Conservation (phyloP, 1,139 yeast genomes). For the Kodamaea anthophila region DNA sequence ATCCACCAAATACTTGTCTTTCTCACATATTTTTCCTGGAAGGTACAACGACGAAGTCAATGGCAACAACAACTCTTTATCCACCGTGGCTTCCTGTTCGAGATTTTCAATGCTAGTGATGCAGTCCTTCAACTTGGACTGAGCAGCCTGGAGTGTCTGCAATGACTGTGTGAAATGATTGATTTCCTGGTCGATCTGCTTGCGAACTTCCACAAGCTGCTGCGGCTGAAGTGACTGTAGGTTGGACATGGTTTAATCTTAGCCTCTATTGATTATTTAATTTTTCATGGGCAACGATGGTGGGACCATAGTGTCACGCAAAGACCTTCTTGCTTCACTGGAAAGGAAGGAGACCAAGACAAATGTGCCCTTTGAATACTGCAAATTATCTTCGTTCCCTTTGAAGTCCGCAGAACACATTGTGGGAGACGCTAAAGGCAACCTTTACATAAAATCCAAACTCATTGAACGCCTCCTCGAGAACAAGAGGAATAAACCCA, state of each 20-base stretch:
- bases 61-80: conserved; percentile 65
- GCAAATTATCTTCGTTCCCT: conserved; percentile 7
- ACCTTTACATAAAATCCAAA: conserved; percentile 63
- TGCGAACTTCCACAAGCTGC: conserved; percentile 78
- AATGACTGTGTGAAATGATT: conserved; percentile 81
- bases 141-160: conserved; percentile 81
- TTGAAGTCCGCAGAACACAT: conserved; percentile 27
- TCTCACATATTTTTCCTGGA: conserved; percentile 68
- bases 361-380: conserved; percentile 1
- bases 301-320: conserved; percentile 44
- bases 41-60: conserved; percentile 83
- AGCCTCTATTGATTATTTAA: background rate
- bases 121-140: conserved; percentile 77
- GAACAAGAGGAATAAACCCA: conserved; percentile 9
- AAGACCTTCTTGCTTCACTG: conserved; percentile 31
- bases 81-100: conserved; percentile 38
- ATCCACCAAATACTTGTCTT: conserved; percentile 76
- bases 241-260: background rate
- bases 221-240: conserved; percentile 57
- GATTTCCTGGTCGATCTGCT: conserved; percentile 78
- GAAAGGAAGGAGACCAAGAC: conserved; percentile 1
- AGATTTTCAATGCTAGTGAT: conserved; percentile 60
- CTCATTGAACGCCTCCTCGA: conserved; percentile 50
- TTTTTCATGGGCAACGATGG: conserved; percentile 45
- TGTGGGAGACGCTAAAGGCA: conserved; percentile 69